A percentile compares a stretch with the other conserved stretches of the same genome.
Evolutionary conservation across 2,329 filamentous ascomycete species (phyloP).

Genomic region (Alternaria panax): DNA sequence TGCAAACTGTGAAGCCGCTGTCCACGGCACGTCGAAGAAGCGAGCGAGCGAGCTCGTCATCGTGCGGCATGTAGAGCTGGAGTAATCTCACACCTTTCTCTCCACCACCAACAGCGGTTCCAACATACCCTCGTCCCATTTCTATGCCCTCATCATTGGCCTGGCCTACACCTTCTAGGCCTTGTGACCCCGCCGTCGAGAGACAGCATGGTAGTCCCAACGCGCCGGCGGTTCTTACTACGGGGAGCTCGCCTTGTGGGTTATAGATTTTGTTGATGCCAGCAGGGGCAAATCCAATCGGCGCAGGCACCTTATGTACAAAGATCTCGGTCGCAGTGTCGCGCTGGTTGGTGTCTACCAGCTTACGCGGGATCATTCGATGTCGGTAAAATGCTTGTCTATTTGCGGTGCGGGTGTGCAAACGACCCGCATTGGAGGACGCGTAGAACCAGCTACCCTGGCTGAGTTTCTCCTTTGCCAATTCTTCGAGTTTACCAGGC

Average conservation of each 20-base stretch:
- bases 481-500: slow-evolving; percentile 65
- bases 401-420: slow-evolving; percentile 63
- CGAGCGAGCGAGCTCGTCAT: slow-evolving; percentile 65
- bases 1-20: slow-evolving; percentile 64
- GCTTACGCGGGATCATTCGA: slow-evolving; percentile 67
- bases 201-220: slow-evolving; percentile 67
- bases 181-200: slow-evolving; percentile 63
- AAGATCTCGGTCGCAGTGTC: slow-evolving; percentile 67
- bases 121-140: slow-evolving; percentile 2
- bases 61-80: slow-evolving; percentile 70
- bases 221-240: slow-evolving; percentile 67
- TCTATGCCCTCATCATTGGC: slow-evolving; percentile 58
- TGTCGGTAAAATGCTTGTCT: slow-evolving; percentile 70
- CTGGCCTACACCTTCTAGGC: slow-evolving; percentile 65
- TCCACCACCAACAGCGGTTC: slow-evolving; percentile 8
- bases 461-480: slow-evolving; percentile 64
- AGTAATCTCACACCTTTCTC: slow-evolving; percentile 60
- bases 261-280: slow-evolving; percentile 73
- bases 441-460: slow-evolving; percentile 67
- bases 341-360: slow-evolving; percentile 66
- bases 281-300: slow-evolving; percentile 70
- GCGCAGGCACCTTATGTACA: slow-evolving; percentile 65
- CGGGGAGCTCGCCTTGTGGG: slow-evolving; percentile 63
- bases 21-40: slow-evolving; percentile 64
- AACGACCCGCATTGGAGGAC: slow-evolving; percentile 64